A percentile compares a stretch with the other conserved stretches of the same genome.
These are phyloP conservation scores for Penicillium olsonii DNA, from an alignment of 2,329 filamentous ascomycete species.

Conservation along the genomic window DNA sequence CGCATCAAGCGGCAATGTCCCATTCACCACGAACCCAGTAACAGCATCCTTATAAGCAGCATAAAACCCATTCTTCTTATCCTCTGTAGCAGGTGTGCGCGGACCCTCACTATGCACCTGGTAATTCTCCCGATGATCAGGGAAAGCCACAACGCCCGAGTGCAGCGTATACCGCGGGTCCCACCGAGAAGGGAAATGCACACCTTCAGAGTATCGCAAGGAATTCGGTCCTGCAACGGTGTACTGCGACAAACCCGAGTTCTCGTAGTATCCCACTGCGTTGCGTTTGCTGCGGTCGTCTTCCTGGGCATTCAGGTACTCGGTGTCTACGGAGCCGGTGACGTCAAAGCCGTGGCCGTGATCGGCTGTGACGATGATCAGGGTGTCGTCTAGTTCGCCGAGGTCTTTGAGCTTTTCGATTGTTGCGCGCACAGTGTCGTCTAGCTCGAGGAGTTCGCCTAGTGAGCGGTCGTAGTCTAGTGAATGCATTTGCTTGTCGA, in stretches of 20 bases:
- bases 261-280: constrained; percentile 72
- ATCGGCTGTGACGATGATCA: constrained; percentile 80
- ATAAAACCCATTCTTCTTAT: constrained; percentile 61
- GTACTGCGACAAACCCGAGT: constrained; percentile 77
- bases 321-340: constrained; percentile 77
- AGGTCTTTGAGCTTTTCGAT: constrained; percentile 68
- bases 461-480: constrained; percentile 85
- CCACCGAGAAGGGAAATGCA: constrained; percentile 81
- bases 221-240: constrained; percentile 60
- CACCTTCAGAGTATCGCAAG: constrained; percentile 67
- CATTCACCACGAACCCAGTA: constrained; percentile 72
- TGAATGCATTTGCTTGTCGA: constrained; percentile 87
- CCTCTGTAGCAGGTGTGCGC: constrained; percentile 59
- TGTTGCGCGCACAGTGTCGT: constrained; percentile 78
- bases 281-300: constrained; percentile 71
- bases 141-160: constrained; percentile 68
- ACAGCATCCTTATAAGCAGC: constrained; percentile 68
- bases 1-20: constrained; percentile 66
- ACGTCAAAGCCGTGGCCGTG: constrained; percentile 90
- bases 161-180: constrained; percentile 81
- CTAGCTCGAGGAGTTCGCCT: constrained; percentile 80
- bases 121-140: constrained; percentile 77
- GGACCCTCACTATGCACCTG: constrained; percentile 67
- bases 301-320: constrained; percentile 68
- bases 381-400: constrained; percentile 70